Evolutionary conservation across 768 basidiomycete species (phyloP), one percentile per base, ranked within the genome.

Genomic region (Rhodocollybia butyracea): DNA sequence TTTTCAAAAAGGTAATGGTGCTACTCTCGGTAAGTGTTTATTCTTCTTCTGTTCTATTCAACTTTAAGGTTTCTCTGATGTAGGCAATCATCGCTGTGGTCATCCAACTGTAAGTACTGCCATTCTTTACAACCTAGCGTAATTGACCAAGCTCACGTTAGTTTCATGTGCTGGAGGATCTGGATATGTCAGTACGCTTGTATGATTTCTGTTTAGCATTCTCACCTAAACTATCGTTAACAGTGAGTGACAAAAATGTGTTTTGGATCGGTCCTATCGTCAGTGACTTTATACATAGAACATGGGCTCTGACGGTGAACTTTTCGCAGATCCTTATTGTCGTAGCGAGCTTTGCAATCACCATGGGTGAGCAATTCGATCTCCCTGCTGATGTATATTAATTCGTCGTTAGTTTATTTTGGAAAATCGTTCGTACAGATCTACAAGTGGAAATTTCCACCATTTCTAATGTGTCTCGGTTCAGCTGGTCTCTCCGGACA

Each of bases 101-200:
- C 19, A 27, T 46, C 24, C 53, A 54, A 38, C 24, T 46, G 53
- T 54, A 22, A 21, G 43, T 41, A 32, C 5, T 40, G 10, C n/a
- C 5, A 6, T 31, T 15, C 39, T 26, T 2, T 31, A 4, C 17
- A 31, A 13, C 26, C 2, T 10, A 13, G n/a, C 21, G 29, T 11
- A 39, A 51, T 32, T 42, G 7, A 42, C 12, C 11, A 1, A 5
- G 24, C 15, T 11, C 17, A 32, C 42, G 6, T 5, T 43, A 54
- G 53, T 17, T 54, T 54, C 19, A 42, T 54, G 53, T 45, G 42
- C 34, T 54, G 43, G 42, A 27, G 53, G 7, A 42, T 54, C 5
- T 54, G 53, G 53, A 54, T 54, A 6, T 46, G 53, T 54, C 36
- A 5, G 31, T 24, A 5, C 7, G 21, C 11, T 29, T 13, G 13